phyloP scores from a whole-genome alignment of 805 yeast species.

The Ascoidea tarda region DNA sequence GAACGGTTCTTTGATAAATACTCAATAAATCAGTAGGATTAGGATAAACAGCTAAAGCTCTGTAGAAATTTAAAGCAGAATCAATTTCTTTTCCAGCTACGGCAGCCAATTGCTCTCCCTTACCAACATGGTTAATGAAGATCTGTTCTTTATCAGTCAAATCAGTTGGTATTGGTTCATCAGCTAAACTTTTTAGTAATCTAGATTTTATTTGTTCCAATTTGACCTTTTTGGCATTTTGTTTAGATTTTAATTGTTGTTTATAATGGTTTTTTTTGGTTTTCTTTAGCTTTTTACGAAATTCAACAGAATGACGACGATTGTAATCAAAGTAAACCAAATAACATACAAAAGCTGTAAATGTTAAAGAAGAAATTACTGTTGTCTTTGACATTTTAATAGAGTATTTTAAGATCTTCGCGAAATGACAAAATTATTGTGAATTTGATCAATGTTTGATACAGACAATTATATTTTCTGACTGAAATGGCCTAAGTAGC shows the following conservation, averaged over 20 bases:
- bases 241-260: slow-evolving; percentile 36
- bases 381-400: slow-evolving; percentile 17
- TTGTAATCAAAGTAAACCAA: slow-evolving; percentile 83
- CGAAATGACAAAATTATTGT: no score
- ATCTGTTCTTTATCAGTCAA: slow-evolving; percentile 56
- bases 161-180: slow-evolving; percentile 66
- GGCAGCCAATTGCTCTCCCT: slow-evolving; percentile 71
- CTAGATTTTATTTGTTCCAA: slow-evolving; percentile 46
- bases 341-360: slow-evolving; percentile 53
- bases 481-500: no score
- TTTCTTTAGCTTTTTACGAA: slow-evolving; percentile 64
- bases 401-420: neutral
- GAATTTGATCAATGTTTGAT: no score
- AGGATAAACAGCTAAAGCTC: slow-evolving; percentile 87
- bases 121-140: slow-evolving; percentile 72
- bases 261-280: slow-evolving; percentile 48
- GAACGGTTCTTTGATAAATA: slow-evolving; percentile 80
- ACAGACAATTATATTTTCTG: no score
- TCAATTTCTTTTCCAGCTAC: slow-evolving; percentile 56
- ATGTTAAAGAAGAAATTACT: slow-evolving; percentile 24
- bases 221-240: slow-evolving; percentile 44
- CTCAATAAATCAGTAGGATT: slow-evolving; percentile 86
- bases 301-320: slow-evolving; percentile 71
- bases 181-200: slow-evolving; percentile 47
- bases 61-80: slow-evolving; percentile 85